Evolutionary conservation across 2,329 filamentous ascomycete species (phyloP), one percentile per base, ranked within the genome.

Genomic region (Penicillium sp.): DNA sequence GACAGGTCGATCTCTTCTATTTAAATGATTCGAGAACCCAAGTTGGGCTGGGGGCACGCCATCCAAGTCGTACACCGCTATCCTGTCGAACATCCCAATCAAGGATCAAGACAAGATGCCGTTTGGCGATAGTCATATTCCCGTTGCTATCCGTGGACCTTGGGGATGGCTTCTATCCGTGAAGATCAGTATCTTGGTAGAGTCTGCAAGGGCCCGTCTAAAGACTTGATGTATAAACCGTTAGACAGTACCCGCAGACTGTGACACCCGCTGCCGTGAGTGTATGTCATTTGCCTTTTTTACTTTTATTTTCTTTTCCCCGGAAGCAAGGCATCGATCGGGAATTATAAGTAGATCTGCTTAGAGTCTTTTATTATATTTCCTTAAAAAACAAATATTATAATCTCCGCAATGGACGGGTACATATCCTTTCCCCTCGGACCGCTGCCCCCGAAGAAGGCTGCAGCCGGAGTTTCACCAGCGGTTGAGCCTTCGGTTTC

Each of bases 141-240:
- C 45, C 49, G 42, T 48, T 51, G 50, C 52, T 41, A 42, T 35
- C 36, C 51, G 49, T 38, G 22, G 38, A 44, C 10, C 17, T 38
- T 52, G 41, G 56, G 38, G 31, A 41, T 61, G 26, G 44, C 51
- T 44, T 50, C 55, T 41, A 53, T 47, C 53, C 50, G 46, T 45
- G 50, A 40, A 55, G 46, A 56, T 60, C 51, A 61, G 47, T 53
- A 52, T 59, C 47, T 58, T 48, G 44, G 46, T 37, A 35, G 36
- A 48, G 48, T 58, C 62, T 66, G 63, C 62, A 66, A 66, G 63
- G 63, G 61, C 62, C 63, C 63, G 63, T 42, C 50, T 57, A 58
- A 50, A 59, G 30, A 58, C 51, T 60, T 54, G 61, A 55, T 63
- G 61, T 59, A 63, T 62, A 66, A 59, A 61, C 55, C 53, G 57